Evolutionary conservation across 345 rosid genomes (phyloP), one percentile per base, ranked within the genome.

Genomic region (Acer yangbiense): DNA sequence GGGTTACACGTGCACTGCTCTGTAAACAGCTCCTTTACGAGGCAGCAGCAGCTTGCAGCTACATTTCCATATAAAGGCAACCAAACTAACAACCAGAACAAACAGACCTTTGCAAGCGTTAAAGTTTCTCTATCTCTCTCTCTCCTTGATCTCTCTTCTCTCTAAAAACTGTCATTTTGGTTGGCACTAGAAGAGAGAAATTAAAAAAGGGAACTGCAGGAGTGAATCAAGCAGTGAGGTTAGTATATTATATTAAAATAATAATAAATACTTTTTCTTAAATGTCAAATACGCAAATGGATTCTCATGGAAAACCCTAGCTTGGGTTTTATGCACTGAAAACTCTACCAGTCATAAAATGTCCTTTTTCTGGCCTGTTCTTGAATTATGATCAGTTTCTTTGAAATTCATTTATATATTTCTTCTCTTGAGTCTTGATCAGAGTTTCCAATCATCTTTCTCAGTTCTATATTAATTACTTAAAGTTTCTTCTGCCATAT

Each of bases 1-100:
- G 86, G 72, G 83, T 86, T 78, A 86, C 92, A 89, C 87, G 91
- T 88, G 95, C 89, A 68, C 78, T 83, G 76, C 84, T 65, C 85
- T 83, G 82, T 65, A 79, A 78, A 81, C 87, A 65, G 86, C 83
- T 90, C 88, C 73, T 91, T 91, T 86, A 82, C 92, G 87, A 90
- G 94, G 92, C 83, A 84, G 60, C 39, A 35, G 39, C 39, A 35
- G 39, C 39, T 35, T 35, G 92, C 83, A 84, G 65, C 75, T 62
- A 48, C 69, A 18, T 68, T 81, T 83, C 77, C 79, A 81, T 79
- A 57, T 65, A 65, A 65, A 81, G 78, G 77, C 74, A 71, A 60
- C 39, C 6, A 35, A 35, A 35, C 72, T 66, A 58, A 58, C 61
- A 70, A 67, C 69, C 25, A 71, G 71, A 69, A 82, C 80, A 80